These are phyloP conservation scores for Silene uniflora DNA, from an alignment of 148 eudicot genomes.

Conservation along the genomic window DNA sequence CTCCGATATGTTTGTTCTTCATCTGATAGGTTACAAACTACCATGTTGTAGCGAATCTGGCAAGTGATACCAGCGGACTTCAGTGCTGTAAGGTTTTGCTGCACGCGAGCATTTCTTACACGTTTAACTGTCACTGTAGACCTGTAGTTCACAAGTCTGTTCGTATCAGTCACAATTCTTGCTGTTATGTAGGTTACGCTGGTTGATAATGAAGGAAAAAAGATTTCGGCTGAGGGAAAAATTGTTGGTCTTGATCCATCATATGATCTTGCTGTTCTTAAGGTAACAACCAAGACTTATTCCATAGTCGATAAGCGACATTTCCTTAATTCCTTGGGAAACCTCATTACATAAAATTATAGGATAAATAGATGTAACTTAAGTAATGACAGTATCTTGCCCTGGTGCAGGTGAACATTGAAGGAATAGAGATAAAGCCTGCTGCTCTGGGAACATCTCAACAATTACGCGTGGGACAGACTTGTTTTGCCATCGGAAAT, in stretches of 20 bases:
- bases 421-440: slow-evolving; percentile 60
- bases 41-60: slow-evolving; percentile 79
- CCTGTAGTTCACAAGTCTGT: slow-evolving; percentile 6
- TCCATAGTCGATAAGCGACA: not conserved
- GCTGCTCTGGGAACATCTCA: slow-evolving; percentile 62
- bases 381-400: not conserved
- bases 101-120: slow-evolving; percentile 13
- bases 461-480: slow-evolving; percentile 75
- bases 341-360: not conserved
- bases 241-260: slow-evolving; percentile 77
- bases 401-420: slow-evolving; percentile 59
- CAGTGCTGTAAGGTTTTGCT: slow-evolving; percentile 88
- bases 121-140: not conserved
- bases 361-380: not conserved
- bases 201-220: slow-evolving; percentile 58
- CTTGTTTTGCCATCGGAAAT: slow-evolving; percentile 93
- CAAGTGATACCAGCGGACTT: slow-evolving; percentile 64
- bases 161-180: not conserved
- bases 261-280: slow-evolving; percentile 86
- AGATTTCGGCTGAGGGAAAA: slow-evolving; percentile 52
- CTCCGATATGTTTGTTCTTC: too few species aligned
- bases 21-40: slow-evolving; percentile 80
- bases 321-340: too few species aligned
- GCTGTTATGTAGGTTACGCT: slow-evolving; percentile 47
- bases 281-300: slow-evolving; percentile 42